Conservation (phyloP, 192 early-diverging fungal genomes). For the Gamsiella multidivaricata region DNA sequence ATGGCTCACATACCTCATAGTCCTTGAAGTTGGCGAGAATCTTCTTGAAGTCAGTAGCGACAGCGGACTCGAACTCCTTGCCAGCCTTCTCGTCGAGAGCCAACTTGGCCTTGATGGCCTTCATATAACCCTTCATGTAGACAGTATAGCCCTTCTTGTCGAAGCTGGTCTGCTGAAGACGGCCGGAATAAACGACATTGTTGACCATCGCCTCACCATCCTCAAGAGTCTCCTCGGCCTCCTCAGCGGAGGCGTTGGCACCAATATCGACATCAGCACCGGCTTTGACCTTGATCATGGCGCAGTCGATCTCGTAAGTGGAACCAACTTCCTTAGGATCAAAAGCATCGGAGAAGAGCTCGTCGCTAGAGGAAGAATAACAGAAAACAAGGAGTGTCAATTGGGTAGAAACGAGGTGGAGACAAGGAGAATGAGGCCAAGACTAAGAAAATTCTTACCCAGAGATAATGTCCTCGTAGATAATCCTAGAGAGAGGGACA, state of each 20-base stretch:
- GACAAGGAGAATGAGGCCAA: not conserved
- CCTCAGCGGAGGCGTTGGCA: conserved; percentile 94
- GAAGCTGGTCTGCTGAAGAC: conserved; percentile 78
- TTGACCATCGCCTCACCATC: conserved; percentile 74
- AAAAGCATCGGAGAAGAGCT: conserved; percentile 92
- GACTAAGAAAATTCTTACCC: conserved; percentile 58
- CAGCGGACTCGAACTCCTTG: conserved; percentile 73
- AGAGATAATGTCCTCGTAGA: conserved; percentile 73
- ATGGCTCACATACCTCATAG: conserved; percentile 43
- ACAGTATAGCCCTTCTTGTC: conserved; percentile 92
- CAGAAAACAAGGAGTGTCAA: too few species aligned
- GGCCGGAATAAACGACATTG: conserved; percentile 87
- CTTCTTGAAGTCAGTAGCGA: conserved; percentile 77
- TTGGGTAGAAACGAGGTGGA: too few species aligned
- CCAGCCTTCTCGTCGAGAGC: conserved; percentile 63
- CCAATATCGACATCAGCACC: conserved; percentile 87
- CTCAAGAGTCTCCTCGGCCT: conserved; percentile 73
- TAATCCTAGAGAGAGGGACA: conserved; percentile 66
- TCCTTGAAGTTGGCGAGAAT: conserved; percentile 81
- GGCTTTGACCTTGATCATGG: conserved; percentile 64
- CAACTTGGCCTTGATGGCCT: conserved; percentile 70
- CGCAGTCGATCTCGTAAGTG: conserved; percentile 82
- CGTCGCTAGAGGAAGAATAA: conserved; percentile 85
- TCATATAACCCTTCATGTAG: conserved; percentile 96
- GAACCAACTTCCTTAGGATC: conserved; percentile 72